Evolutionary conservation across 139 green algal genomes (phyloP), one percentile per base, ranked within the genome.

Genomic region (Picochlorum sp.): DNA sequence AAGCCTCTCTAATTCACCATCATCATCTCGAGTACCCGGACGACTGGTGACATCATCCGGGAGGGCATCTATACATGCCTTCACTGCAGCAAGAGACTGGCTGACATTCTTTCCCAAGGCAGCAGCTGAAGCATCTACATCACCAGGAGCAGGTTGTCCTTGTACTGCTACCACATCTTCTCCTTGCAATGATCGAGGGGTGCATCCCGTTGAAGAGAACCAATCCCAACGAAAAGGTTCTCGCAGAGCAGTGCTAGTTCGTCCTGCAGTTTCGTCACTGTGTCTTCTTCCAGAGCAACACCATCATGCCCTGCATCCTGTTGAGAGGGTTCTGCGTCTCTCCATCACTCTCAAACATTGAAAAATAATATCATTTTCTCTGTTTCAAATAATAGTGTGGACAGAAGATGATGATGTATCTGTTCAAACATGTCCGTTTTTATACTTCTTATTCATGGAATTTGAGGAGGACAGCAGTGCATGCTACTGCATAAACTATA

Each of bases 181-280:
- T 4, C 58, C 55, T 32, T 69, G 60, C 3, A 69, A 11, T 4
- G 21, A 6, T 5, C 21, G 30, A 4, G 69, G 62, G 63, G 62
- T 20, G 69, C 69, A 47, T 76, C 69, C 2, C 69, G 55, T 28
- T 76, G 69, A 41, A 76, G 37, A 11, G 69, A 62, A 6, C 69
- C 69, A 15, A 76, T 37, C 30, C 56, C 71, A 45, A 66, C 71
- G 47, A 68, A 76, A 6, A 76, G 45, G 24, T 49, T 62, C 18
- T 30, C 52, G n/a, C 65, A 71, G 20, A 76, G 24, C 8, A 41
- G 30, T 4, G 13, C 63, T 4, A 71, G 7, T 20, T 65, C 23
- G 26, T 71, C 69, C 28, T 76, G 68, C 18, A 69, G 14, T 45
- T 45, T 28, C 3, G 26, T 59, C n/a, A 74, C 37, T 7, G 47